Percentiles rank a stretch among this genome's conserved stretches.
Evolutionary conservation across 2,329 filamentous ascomycete species (phyloP).

Genomic region (Lithohypha guttulata): DNA sequence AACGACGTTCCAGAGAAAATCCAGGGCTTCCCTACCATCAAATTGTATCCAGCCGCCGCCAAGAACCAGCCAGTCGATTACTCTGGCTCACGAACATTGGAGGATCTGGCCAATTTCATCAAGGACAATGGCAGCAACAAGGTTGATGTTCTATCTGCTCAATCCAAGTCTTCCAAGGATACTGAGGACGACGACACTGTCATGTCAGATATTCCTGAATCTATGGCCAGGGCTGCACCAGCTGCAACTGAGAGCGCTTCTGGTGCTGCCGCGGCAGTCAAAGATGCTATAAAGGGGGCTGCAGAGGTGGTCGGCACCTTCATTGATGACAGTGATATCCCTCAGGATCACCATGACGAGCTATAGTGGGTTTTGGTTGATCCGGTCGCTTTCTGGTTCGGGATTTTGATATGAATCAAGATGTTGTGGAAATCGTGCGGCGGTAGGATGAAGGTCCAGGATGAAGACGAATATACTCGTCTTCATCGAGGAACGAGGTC

Average conservation of each 20-base stretch:
- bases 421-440: no score
- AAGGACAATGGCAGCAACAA: conserved; percentile 90
- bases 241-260: conserved; percentile 17
- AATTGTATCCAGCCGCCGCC: conserved; percentile 83
- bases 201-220: conserved; percentile 21
- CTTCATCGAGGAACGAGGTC: no score
- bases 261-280: conserved; percentile 44
- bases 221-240: conserved; percentile 22
- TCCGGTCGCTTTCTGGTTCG: no score
- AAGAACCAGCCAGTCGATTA: conserved; percentile 83
- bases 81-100: conserved; percentile 73
- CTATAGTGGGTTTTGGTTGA: conserved; percentile 11
- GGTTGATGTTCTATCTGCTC: conserved; percentile 53
- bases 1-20: conserved; percentile 98
- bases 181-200: conserved; percentile 42
- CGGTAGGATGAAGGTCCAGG: no score
- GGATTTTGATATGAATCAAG: no score
- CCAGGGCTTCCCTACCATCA: conserved; percentile 97
- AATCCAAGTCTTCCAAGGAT: conserved; percentile 40
- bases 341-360: conserved; percentile 13
- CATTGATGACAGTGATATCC: conserved; percentile 16
- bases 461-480: no score
- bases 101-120: conserved; percentile 86
- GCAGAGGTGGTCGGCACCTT: conserved; percentile 42
- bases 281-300: conserved; percentile 53